These are phyloP conservation scores for Maudiozyma humilis DNA, from an alignment of 1,139 yeast genomes.

Conservation along the genomic window DNA sequence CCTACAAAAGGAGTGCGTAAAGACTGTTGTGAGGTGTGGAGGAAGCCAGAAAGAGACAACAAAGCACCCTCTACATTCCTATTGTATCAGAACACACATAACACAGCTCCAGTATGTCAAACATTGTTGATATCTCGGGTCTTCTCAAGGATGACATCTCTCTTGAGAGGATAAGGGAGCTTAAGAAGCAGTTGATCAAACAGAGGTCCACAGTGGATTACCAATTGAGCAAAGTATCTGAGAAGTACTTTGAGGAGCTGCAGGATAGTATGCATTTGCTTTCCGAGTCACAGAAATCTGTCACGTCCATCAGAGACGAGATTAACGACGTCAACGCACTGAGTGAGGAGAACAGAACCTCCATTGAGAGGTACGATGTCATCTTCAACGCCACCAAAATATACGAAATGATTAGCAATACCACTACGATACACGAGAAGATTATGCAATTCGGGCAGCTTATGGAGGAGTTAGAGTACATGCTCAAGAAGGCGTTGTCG, in stretches of 20 bases:
- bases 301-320: slow-evolving; percentile 45
- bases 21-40: no score
- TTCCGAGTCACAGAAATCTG: slow-evolving; percentile 32
- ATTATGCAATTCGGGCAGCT: slow-evolving; percentile 50
- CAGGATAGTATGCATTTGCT: slow-evolving; percentile 25
- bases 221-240: slow-evolving; percentile 55
- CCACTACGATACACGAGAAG: slow-evolving; percentile 55
- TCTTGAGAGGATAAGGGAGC: slow-evolving; percentile 22
- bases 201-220: slow-evolving; percentile 70
- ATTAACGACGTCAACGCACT: slow-evolving; percentile 53
- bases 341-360: slow-evolving; percentile 44
- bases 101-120: no score
- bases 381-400: slow-evolving; percentile 56
- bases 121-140: slow-evolving; percentile 13
- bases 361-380: slow-evolving; percentile 49
- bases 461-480: slow-evolving; percentile 41
- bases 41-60: no score
- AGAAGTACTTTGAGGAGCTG: slow-evolving; percentile 21
- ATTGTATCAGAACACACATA: no score
- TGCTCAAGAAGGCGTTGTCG: slow-evolving; percentile 50
- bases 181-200: slow-evolving; percentile 49
- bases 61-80: no score
- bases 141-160: slow-evolving; percentile 27
- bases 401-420: slow-evolving; percentile 65
- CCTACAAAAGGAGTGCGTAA: no score